Conservation (phyloP, 139 green algal genomes). For the Trebouxia sp. region DNA sequence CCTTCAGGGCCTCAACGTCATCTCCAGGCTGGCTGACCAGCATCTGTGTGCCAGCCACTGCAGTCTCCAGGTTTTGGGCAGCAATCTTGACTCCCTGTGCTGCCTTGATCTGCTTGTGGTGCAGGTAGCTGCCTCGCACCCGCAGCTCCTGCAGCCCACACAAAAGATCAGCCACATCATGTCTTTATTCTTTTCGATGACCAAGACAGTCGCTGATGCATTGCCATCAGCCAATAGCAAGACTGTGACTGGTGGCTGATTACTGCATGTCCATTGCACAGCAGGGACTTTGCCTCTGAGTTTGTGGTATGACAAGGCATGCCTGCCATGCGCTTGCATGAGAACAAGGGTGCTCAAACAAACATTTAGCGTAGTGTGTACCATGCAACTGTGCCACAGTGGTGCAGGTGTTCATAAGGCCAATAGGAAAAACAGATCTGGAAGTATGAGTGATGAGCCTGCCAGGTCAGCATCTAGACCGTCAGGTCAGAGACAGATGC, state of each 20-base stretch:
- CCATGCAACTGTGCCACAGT: no score
- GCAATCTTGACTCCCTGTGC: constrained; percentile 96
- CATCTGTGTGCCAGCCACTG: constrained; percentile 90
- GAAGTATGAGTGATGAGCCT: no score
- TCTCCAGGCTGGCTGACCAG: constrained; percentile 80
- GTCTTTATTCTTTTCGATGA: no score
- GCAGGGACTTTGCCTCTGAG: neutral
- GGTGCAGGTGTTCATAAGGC: no score
- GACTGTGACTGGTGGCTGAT: neutral
- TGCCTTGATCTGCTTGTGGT: constrained; percentile 96
- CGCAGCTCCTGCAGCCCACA: constrained; percentile 87
- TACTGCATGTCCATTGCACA: neutral
- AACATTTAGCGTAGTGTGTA: no score
- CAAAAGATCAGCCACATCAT: neutral
- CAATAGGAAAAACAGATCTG: no score
- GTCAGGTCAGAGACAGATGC: no score
- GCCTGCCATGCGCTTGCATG: no score
- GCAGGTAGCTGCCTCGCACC: constrained; percentile 90
- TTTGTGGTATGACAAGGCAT: no score
- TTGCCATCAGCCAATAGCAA: neutral
- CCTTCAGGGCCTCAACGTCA: constrained; percentile 93
- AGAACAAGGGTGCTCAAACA: no score
- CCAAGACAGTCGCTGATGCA: neutral
- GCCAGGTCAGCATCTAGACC: no score
- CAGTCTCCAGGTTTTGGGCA: constrained; percentile 87